Conservation (phyloP, 495 filamentous ascomycete genomes). For the Hypoxylon crocopeplum region DNA sequence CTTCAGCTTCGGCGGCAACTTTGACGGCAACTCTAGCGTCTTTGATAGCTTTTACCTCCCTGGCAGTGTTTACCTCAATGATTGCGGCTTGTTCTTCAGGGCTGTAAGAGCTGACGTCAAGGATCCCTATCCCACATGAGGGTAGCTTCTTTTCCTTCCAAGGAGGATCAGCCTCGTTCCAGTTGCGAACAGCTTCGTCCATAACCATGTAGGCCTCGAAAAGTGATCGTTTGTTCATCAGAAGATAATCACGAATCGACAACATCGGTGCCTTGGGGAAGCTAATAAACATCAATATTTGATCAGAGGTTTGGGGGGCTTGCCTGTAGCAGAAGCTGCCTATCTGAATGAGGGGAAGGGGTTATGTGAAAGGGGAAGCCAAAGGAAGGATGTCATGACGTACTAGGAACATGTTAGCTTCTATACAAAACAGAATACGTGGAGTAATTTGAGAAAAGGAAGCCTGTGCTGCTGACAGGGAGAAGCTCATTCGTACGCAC, state of each 20-base stretch:
- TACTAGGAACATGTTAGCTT: slow-evolving; percentile 27
- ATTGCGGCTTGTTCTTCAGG: slow-evolving; percentile 35
- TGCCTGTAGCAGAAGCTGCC: neutral
- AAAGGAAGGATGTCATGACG: neutral
- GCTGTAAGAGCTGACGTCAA: slow-evolving; percentile 7
- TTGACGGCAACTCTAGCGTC: slow-evolving; percentile 32
- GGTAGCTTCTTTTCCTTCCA: slow-evolving; percentile 36
- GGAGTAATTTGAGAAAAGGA: neutral
- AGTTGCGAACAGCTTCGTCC: slow-evolving; percentile 25
- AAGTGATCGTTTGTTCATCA: slow-evolving; percentile 19
- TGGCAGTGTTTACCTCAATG: slow-evolving; percentile 39
- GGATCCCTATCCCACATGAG: no score
- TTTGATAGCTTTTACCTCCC: slow-evolving; percentile 21
- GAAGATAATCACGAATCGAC: slow-evolving; percentile 3
- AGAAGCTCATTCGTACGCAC: neutral
- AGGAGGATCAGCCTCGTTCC: slow-evolving; percentile 1
- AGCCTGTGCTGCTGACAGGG: neutral
- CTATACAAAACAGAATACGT: neutral
- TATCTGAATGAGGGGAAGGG: neutral
- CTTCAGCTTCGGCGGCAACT: slow-evolving; percentile 48
- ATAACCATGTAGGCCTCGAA: slow-evolving; percentile 44
- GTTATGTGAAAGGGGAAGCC: neutral
- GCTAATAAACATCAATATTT: slow-evolving; percentile 14
- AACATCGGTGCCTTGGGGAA: slow-evolving; percentile 24
- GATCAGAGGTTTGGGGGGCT: neutral